Evolutionary conservation across 2,329 filamentous ascomycete species (phyloP), one percentile per base, ranked within the genome.

Genomic region (Cytospora leucostoma): DNA sequence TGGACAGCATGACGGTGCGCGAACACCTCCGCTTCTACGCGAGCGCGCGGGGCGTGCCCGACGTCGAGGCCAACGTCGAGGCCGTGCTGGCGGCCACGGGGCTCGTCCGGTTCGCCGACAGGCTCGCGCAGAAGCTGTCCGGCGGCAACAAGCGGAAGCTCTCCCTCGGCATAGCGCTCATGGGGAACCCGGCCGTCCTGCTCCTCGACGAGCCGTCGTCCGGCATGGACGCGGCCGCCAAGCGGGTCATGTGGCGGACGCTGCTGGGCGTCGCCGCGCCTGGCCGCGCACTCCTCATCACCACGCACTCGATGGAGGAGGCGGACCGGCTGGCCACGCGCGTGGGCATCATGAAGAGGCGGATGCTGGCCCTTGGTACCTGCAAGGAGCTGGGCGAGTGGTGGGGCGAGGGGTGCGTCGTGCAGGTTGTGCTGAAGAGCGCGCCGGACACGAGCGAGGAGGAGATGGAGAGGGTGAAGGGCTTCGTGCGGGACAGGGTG

Each of bases 71-170:
- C 74, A 96, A 97, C 68, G 92, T 97, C 1, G 78, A 80, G 1
- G 88, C 90, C 35, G 87, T 97, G 5, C 80, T 97, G n/a, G 80
- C 84, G 40, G 93, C 93, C 1, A 93, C 97, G 1, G 92, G 93
- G 0, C 81, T 97, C 0, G 77, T 82, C 7, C 81, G 84, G 0
- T 96, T 93, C 76, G 79, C 84, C 3, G 81, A 85, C 8, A 85
- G 92, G 33, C 92, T 94, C 83, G 93, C 91, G 0, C 82, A 84
- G 61, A 89, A 90, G 53, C 82, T 97, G 0, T 94, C 90, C 0
- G 93, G 94, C 10, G 94, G 94, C 35, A 97, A 97, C 78, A 96
- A 96, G 78, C 84, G 93, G n/a, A 98, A 97, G 75, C 80, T 98
- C 1, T 92, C 87, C 19, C 83, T 97, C 0, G 93, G 90, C 3